These are phyloP conservation scores for Podosphaera aphanis DNA, from an alignment of 2,329 filamentous ascomycete genomes.

Conservation along the genomic window DNA sequence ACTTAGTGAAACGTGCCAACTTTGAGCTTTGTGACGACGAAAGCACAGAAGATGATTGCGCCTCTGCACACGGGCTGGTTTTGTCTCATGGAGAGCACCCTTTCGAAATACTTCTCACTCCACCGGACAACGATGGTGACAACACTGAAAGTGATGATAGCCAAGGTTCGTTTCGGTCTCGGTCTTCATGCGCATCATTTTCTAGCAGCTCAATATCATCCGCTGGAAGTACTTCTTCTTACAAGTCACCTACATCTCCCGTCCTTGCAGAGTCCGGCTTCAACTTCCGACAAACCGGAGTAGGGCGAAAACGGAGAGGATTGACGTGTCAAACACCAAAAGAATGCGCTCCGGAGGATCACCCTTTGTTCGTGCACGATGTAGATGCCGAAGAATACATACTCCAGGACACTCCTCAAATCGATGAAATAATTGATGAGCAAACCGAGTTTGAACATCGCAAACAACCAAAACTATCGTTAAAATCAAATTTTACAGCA, in stretches of 20 bases:
- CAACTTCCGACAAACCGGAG: slow-evolving; percentile 8
- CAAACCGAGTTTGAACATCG: slow-evolving; percentile 1
- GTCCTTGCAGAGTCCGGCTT: slow-evolving; percentile 12
- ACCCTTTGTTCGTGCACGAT: slow-evolving; percentile 23
- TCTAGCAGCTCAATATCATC: slow-evolving; percentile 40
- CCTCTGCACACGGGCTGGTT: slow-evolving; percentile 29
- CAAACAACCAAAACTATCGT: slow-evolving; percentile 19
- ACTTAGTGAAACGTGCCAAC: slow-evolving; percentile 2
- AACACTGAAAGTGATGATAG: slow-evolving; percentile 26
- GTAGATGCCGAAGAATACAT: slow-evolving; percentile 23
- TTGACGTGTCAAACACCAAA: slow-evolving; percentile 33
- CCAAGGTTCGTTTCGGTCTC: slow-evolving; percentile 25
- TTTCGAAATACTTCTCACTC: slow-evolving; percentile 33
- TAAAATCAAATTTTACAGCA: slow-evolving; percentile 46
- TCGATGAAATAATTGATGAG: slow-evolving; percentile 5
- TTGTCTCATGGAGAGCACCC: slow-evolving; percentile 28
- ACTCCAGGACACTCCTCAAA: neutral
- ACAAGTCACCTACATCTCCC: slow-evolving; percentile 12
- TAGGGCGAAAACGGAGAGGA: slow-evolving; percentile 21
- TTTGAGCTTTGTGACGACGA: slow-evolving; percentile 30
- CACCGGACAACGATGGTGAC: slow-evolving; percentile 33
- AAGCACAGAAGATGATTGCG: slow-evolving; percentile 28
- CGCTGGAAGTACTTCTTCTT: slow-evolving; percentile 27
- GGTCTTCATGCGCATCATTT: slow-evolving; percentile 23
- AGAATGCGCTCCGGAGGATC: slow-evolving; percentile 21